Evolutionary conservation across 257 asterid species (phyloP).

Genomic region (Solanum stenotomum): DNA sequence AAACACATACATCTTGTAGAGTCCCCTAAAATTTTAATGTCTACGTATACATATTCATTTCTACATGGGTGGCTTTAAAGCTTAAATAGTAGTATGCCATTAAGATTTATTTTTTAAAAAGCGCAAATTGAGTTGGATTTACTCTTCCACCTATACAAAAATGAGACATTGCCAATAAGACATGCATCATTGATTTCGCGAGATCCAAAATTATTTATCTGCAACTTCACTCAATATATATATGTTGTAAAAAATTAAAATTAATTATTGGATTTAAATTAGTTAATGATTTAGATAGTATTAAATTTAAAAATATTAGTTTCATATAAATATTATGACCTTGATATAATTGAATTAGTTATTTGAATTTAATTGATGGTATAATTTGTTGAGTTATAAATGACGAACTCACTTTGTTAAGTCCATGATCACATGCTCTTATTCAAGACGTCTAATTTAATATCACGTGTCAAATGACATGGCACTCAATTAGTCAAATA

Average conservation of each 20-base stretch:
- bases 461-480: background rate
- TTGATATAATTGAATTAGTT: background rate
- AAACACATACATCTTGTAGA: too few relatives aligned
- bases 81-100: background rate
- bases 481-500: background rate
- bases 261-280: background rate
- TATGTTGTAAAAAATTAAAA: background rate
- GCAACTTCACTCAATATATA: background rate
- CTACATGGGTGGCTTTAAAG: background rate
- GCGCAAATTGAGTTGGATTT: background rate
- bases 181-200: background rate
- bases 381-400: background rate
- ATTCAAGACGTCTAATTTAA: background rate
- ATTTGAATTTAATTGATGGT: background rate
- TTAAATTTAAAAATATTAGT: background rate
- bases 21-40: too few relatives aligned
- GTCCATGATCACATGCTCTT: background rate
- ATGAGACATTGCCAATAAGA: background rate
- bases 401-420: background rate
- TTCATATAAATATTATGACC: background rate
- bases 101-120: background rate
- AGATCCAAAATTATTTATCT: background rate
- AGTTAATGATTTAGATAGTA: background rate
- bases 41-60: background rate
- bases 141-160: background rate